A percentile compares a stretch with the other conserved stretches of the same genome.
Evolutionary conservation across 106 monocot genomes (phyloP).

Genomic region (Narthecium ossifragum): DNA sequence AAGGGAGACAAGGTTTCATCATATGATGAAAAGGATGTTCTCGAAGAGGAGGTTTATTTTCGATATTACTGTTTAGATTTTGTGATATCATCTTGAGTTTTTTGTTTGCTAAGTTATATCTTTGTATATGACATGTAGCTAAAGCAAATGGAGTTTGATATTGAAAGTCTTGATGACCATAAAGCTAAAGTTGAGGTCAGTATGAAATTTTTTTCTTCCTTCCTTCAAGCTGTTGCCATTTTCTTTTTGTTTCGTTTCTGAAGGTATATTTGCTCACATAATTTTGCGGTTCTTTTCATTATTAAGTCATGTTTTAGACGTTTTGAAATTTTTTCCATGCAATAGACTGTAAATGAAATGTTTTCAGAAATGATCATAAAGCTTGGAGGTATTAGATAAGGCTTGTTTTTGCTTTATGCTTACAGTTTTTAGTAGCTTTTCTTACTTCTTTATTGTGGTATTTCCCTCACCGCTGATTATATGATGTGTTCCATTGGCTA

Average conservation of each 20-base stretch:
- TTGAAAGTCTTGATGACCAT: constrained; percentile 49
- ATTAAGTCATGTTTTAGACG: too few relatives aligned
- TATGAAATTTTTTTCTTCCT: constrained; percentile 1
- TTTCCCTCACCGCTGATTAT: not conserved
- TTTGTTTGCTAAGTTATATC: not conserved
- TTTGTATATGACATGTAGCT: constrained; percentile 21
- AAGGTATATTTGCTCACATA: too few relatives aligned
- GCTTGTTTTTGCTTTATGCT: constrained; percentile 3
- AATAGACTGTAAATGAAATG: too few relatives aligned
- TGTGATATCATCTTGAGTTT: not conserved
- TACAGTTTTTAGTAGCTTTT: not conserved
- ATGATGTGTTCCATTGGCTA: not conserved
- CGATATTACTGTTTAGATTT: not conserved
- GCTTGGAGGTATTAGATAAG: too few relatives aligned
- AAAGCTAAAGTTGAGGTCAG: constrained; percentile 44
- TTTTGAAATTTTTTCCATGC: too few relatives aligned
- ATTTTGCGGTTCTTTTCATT: too few relatives aligned
- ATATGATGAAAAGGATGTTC: constrained; percentile 29
- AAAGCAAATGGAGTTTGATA: constrained; percentile 29
- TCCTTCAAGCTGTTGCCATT: too few relatives aligned
- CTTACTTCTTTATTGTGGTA: not conserved
- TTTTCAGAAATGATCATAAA: too few relatives aligned
- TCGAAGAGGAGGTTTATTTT: constrained; percentile 38
- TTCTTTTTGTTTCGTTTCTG: too few relatives aligned
- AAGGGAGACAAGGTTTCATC: constrained; percentile 24